A percentile compares a stretch with the other conserved stretches of the same genome.
Evolutionary conservation across 2,329 filamentous ascomycete species (phyloP).

Genomic region (Xylogone sp.): DNA sequence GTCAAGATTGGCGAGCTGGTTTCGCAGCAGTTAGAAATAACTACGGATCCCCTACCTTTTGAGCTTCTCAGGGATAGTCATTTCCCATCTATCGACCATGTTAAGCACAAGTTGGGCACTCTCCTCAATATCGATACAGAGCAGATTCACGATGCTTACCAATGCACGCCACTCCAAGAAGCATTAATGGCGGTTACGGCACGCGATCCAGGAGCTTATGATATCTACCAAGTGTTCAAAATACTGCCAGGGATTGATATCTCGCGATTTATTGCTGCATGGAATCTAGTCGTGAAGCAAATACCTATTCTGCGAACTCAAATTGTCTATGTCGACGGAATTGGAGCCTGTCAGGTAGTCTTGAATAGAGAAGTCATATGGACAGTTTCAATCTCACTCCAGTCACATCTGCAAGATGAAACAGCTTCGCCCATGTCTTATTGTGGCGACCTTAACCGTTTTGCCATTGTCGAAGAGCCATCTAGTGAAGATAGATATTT

Average conservation of each 20-base stretch:
- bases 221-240: slow-evolving; percentile 22
- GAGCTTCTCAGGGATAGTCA: not conserved
- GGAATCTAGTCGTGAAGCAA: slow-evolving; percentile 17
- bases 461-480: not conserved
- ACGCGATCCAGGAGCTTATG: slow-evolving; percentile 29
- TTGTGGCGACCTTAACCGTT: not conserved
- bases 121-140: not conserved
- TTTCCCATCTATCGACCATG: not conserved
- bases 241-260: slow-evolving; percentile 13
- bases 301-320: slow-evolving; percentile 29
- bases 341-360: not conserved
- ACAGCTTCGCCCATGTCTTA: not conserved
- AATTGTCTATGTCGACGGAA: slow-evolving; percentile 15
- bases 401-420: not conserved
- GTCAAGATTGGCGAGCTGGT: slow-evolving; percentile 28
- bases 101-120: not conserved
- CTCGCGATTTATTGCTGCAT: slow-evolving; percentile 19
- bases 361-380: not conserved
- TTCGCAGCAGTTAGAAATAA: not conserved
- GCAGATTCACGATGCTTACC: slow-evolving; percentile 31
- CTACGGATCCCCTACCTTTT: not conserved
- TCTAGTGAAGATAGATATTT: slow-evolving; percentile 25
- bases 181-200: slow-evolving; percentile 26
- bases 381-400: not conserved
- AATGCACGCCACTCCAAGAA: slow-evolving; percentile 31